Evolutionary conservation across 305 asterid genomes (phyloP), one percentile per base, ranked within the genome.

Genomic region (Solanum aculeatissimum): DNA sequence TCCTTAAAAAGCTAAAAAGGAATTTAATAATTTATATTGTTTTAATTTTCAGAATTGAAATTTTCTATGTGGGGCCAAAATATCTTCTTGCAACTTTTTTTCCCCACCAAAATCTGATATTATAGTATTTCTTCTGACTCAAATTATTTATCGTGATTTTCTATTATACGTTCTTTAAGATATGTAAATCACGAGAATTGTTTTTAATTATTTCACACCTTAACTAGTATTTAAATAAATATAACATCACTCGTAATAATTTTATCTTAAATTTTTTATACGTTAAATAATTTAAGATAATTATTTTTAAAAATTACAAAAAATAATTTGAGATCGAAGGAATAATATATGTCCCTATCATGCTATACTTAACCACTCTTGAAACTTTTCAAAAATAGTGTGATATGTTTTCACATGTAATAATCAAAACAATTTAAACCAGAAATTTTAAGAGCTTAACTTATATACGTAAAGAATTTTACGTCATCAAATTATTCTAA

Each of bases 41-140:
- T 15, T 35, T 35, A 5, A 35, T 35, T 69, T 9, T 18, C 16
- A 69, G 25, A 69, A 19, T 69, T 69, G 80, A 83, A 49, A 60
- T 84, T 18, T 84, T 18, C 27, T 62, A 40, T 23, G 84, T 85
- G 89, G 88, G 86, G 29, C 84, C 70, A 81, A 14, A 43, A 85
- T 86, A 85, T 87, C 84, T 86, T 86, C 79, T 51, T 51, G 84
- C 83, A 83, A 85, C 6, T 65, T 65, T 80, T 80, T 87, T 55
- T 29, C 55, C 51, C 55, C 51, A 70, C 78, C 69, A 45, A 71
- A 88, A 87, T 88, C 85, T 69, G 87, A 88, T n/a, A 71, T 57
- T 57, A 53, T 16, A 55, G 7, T 54, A 85, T 0, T 2, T 6
- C 10, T 40, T 40, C 3, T 0, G 10, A 7, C 0, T 58, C 15